Conservation (phyloP, 2,329 filamentous ascomycete species). For the Chaetomiaceae sp. region DNA sequence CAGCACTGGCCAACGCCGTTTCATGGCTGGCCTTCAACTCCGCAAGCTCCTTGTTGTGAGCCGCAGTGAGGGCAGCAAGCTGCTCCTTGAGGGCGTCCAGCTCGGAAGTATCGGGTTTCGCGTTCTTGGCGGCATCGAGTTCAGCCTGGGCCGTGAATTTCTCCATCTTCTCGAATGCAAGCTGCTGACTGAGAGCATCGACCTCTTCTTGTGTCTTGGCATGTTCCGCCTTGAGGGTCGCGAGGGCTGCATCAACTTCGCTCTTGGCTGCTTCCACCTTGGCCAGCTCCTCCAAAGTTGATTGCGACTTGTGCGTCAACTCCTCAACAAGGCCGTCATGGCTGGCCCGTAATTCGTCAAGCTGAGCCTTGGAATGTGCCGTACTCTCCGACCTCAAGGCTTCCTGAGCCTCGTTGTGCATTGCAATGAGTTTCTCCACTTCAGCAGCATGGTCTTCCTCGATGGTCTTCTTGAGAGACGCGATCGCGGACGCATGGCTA, state of each 20-base stretch:
- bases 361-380: slow-evolving; percentile 39
- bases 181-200: slow-evolving; percentile 46
- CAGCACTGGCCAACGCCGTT: slow-evolving; percentile 32
- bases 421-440: slow-evolving; percentile 42
- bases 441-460: slow-evolving; percentile 41
- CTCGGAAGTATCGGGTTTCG: slow-evolving; percentile 53
- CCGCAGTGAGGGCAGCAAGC: slow-evolving; percentile 45
- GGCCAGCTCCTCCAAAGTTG: slow-evolving; percentile 33
- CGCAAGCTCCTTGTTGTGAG: slow-evolving; percentile 40
- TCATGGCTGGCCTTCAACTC: slow-evolving; percentile 36
- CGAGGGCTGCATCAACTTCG: slow-evolving; percentile 36
- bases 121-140: slow-evolving; percentile 54
- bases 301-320: slow-evolving; percentile 32
- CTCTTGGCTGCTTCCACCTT: slow-evolving; percentile 36
- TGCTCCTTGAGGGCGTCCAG: slow-evolving; percentile 49
- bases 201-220: slow-evolving; percentile 45
- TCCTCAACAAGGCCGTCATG: slow-evolving; percentile 42
- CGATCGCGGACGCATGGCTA: slow-evolving; percentile 35
- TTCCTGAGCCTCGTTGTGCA: slow-evolving; percentile 44
- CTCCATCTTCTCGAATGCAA: slow-evolving; percentile 58
- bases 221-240: slow-evolving; percentile 38
- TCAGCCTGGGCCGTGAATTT: slow-evolving; percentile 57
- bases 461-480: slow-evolving; percentile 39
- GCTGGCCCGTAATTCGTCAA: slow-evolving; percentile 31
- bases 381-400: slow-evolving; percentile 43